These are phyloP conservation scores for Clonostachys byssicola DNA, from an alignment of 2,329 filamentous ascomycete species.

Conservation along the genomic window DNA sequence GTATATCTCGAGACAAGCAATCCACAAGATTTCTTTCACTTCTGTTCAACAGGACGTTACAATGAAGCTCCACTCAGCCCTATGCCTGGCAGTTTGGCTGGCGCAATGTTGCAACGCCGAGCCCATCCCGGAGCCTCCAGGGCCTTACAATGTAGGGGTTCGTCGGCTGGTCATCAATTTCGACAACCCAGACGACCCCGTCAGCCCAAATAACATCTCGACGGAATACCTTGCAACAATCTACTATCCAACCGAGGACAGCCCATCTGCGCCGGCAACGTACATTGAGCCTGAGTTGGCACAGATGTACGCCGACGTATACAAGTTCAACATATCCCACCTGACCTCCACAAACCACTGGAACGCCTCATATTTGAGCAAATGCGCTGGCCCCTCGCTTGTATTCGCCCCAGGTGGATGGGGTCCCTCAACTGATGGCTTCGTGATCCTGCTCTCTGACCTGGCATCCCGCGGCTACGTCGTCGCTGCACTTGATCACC, in stretches of 20 bases:
- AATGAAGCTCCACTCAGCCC: too few species aligned
- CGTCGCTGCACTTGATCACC: slow-evolving; percentile 16
- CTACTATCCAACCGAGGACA: slow-evolving; percentile 7
- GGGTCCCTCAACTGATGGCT: slow-evolving; percentile 6
- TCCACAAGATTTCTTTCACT: too few species aligned
- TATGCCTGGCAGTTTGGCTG: too few species aligned
- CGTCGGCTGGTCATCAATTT: slow-evolving; percentile 3
- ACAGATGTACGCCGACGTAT: slow-evolving; percentile 1
- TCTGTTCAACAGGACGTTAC: too few species aligned
- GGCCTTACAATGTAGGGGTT: slow-evolving; percentile 4
- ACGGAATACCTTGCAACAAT: slow-evolving; percentile 6
- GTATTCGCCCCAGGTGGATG: slow-evolving; percentile 6
- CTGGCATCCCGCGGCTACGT: slow-evolving; percentile 14
- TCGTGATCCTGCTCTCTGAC: slow-evolving; percentile 5
- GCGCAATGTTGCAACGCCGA: not conserved
- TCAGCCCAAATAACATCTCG: slow-evolving; percentile 2
- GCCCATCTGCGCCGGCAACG: not conserved
- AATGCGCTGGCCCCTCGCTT: slow-evolving; percentile 3
- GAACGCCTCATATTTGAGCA: slow-evolving; percentile 3
- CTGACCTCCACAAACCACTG: slow-evolving; percentile 4
- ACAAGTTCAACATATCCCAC: slow-evolving; percentile 6
- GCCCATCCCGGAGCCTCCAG: not conserved
- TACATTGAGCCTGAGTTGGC: slow-evolving; percentile 8
- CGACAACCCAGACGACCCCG: slow-evolving; percentile 1
- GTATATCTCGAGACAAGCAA: too few species aligned